Conservation (phyloP, 108 stramenopile genomes). For the Nitzschia palea region DNA sequence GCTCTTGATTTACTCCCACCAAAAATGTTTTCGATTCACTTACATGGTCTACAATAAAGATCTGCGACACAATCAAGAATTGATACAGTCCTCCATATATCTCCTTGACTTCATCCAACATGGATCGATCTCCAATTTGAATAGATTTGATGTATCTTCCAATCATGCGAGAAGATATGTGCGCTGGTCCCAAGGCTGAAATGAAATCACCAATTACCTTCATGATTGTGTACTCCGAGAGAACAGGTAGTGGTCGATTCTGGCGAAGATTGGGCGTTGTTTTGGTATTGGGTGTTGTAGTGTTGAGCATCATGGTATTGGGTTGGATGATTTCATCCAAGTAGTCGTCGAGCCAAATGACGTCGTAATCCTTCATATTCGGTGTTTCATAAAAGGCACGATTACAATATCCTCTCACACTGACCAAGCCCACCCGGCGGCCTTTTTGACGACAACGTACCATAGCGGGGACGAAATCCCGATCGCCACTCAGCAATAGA, state of each 20-base stretch:
- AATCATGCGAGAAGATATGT: slow-evolving; percentile 67
- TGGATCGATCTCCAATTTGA: slow-evolving; percentile 43
- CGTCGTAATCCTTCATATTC: slow-evolving; percentile 73
- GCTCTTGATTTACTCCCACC: neutral
- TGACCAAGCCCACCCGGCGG: slow-evolving; percentile 68
- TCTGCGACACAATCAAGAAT: slow-evolving; percentile 27
- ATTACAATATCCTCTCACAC: slow-evolving; percentile 56
- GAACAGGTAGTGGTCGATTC: slow-evolving; percentile 3
- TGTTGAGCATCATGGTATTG: too few species aligned
- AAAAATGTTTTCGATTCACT: slow-evolving; percentile 7
- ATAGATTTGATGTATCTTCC: slow-evolving; percentile 67
- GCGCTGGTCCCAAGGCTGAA: slow-evolving; percentile 31
- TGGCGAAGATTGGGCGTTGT: neutral
- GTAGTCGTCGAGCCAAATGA: slow-evolving; percentile 75
- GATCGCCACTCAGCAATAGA: slow-evolving; percentile 80
- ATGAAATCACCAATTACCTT: slow-evolving; percentile 75
- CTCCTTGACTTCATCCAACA: slow-evolving; percentile 72
- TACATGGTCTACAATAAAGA: slow-evolving; percentile 1
- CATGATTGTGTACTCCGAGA: slow-evolving; percentile 57
- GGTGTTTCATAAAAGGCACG: slow-evolving; percentile 64
- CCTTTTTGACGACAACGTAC: slow-evolving; percentile 82
- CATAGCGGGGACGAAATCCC: slow-evolving; percentile 89
- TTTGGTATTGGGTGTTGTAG: too few species aligned
- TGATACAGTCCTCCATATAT: slow-evolving; percentile 57
- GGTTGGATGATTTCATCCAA: slow-evolving; percentile 61